Percentiles rank a stretch among this genome's conserved stretches.
Evolutionary conservation across 23 red algal genomes (phyloP).

Genomic region (Gracilariopsis chorda): DNA sequence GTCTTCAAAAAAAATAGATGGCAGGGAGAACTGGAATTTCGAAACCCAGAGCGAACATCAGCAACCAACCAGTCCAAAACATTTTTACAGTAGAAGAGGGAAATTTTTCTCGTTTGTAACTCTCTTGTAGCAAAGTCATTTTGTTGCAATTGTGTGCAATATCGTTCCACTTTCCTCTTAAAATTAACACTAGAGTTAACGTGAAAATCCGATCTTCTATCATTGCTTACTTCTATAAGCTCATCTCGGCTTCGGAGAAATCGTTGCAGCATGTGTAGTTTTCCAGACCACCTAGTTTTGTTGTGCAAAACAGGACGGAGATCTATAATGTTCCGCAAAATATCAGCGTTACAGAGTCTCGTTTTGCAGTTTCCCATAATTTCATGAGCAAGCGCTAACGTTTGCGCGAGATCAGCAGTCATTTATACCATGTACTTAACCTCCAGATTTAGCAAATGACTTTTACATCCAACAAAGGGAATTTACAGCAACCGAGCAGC

Average conservation of each 20-base stretch:
- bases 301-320: neutral
- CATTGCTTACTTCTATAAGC: neutral
- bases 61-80: neutral
- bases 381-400: neutral
- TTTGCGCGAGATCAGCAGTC: neutral
- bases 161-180: neutral
- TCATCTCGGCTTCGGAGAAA: neutral
- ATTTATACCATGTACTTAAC: neutral
- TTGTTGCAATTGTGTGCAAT: neutral
- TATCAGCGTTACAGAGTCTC: neutral
- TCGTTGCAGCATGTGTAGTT: neutral
- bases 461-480: neutral
- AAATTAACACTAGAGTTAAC: neutral
- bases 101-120: neutral
- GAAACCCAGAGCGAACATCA: neutral
- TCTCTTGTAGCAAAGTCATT: neutral
- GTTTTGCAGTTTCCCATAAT: neutral
- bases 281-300: neutral
- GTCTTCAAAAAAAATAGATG: neutral
- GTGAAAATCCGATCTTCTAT: neutral
- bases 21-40: neutral
- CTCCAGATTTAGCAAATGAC: neutral
- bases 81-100: neutral
- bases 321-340: neutral
- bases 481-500: neutral